A percentile compares a stretch with the other conserved stretches of the same genome.
Conservation (phyloP, 1,284 basidiomycete genomes). For the Sporisorium reilianum region DNA sequence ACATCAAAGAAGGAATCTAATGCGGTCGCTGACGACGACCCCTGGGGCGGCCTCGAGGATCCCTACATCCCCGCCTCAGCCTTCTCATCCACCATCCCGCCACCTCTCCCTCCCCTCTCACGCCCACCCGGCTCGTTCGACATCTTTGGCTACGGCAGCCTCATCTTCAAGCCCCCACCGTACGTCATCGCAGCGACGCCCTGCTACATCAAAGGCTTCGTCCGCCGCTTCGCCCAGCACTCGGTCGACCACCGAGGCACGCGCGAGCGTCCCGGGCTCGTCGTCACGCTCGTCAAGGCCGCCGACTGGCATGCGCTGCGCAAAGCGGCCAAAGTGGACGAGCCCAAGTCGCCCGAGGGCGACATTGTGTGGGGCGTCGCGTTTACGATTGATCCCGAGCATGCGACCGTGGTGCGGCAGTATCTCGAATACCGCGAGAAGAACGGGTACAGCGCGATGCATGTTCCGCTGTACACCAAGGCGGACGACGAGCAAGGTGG, state of each 20-base stretch:
- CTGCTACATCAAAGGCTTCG: slow-evolving; percentile 86
- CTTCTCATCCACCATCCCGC: slow-evolving; percentile 29
- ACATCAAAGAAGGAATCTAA: background rate
- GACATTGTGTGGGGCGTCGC: slow-evolving; percentile 84
- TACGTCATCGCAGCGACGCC: slow-evolving; percentile 70
- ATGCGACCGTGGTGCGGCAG: slow-evolving; percentile 80
- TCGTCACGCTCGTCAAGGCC: slow-evolving; percentile 86
- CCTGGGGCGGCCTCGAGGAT: slow-evolving; percentile 34
- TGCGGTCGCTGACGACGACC: slow-evolving; percentile 20
- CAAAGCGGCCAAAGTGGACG: slow-evolving; percentile 74
- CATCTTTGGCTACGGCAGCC: slow-evolving; percentile 65
- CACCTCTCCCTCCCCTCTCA: slow-evolving; percentile 26
- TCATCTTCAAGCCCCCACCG: slow-evolving; percentile 69
- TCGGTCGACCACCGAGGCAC: slow-evolving; percentile 81
- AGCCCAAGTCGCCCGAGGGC: slow-evolving; percentile 55
- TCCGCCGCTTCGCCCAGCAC: slow-evolving; percentile 84
- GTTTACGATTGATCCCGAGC: slow-evolving; percentile 82
- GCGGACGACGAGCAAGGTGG: slow-evolving; percentile 65
- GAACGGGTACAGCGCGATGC: slow-evolving; percentile 71
- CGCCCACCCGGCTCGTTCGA: slow-evolving; percentile 62
- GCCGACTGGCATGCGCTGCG: slow-evolving; percentile 77
- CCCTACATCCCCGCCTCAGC: slow-evolving; percentile 43
- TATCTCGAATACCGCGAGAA: slow-evolving; percentile 88
- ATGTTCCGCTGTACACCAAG: slow-evolving; percentile 70
- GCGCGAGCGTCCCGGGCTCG: slow-evolving; percentile 74